Base-by-base conservation (phyloP, 768 basidiomycete genomes). In the Phlebiopsis gigantea region DNA sequence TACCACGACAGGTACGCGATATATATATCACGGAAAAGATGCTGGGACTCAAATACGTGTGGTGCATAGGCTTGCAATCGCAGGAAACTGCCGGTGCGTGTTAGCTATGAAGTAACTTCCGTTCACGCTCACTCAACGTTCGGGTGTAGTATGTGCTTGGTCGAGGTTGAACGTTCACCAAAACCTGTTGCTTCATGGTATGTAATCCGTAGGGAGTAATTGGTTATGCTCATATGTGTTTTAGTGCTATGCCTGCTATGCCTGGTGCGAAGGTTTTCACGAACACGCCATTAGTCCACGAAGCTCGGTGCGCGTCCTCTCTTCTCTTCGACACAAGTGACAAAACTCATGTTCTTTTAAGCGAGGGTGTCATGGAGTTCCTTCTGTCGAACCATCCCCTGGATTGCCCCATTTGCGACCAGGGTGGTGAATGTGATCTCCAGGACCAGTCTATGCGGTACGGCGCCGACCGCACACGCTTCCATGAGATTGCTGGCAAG, bases 391-490 rank as follows among this genome's bases (percentile, higher is more conserved):
- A 99, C 73, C 97, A 99, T 67, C 97, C 97, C 1, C 80, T 99
- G 55, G 97, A 99, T 71, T 99, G 97, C 73, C 97, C 97, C 21
- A 90, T 98, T 61, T 99, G 97, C 66, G 97, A 99, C 70, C 95
- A 98, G 73, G 96, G 95, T 69, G 96, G 97, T 57, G 95, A 98
- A 80, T 99, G 95, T 71, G 95, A 98, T 70, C 81, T 98, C 7
- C 96, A 98, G 76, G 96, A 98, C 74, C 96, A 98, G 72, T 96
- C 96, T 14, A 98, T 98, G 94, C 88, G 96, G 53, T 99, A 98
- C 67, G 97, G 97, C 42, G 90, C 95, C 6, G 97, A 99, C 75
- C 89, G 97, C 59, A 88, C 93, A 0, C 88, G 97, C 44, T 98
- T 98, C 84, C 97, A 98, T 75, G 97, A 99, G 75, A 92, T 98